Percentiles rank a stretch among this genome's conserved stretches.
These are phyloP conservation scores for Cyclotella sp. DNA, from an alignment of 108 stramenopile species.

Conservation along the genomic window DNA sequence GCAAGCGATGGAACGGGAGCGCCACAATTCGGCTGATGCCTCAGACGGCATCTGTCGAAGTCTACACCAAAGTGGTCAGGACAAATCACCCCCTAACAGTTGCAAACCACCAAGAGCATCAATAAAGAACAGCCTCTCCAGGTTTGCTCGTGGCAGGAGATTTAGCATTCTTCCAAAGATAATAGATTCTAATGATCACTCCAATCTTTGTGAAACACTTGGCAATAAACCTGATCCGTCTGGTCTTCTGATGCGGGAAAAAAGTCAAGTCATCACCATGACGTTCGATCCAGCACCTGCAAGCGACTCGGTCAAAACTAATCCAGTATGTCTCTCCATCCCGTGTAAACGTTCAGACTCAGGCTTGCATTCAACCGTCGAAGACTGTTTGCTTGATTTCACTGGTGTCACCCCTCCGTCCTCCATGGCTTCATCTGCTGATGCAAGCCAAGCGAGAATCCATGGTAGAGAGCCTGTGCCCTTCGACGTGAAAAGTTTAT, in stretches of 20 bases:
- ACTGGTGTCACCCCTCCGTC: conserved; percentile 4
- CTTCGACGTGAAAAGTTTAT: not conserved
- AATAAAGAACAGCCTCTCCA: not conserved
- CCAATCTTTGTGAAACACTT: not conserved
- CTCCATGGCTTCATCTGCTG: not conserved
- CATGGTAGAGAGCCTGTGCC: not conserved
- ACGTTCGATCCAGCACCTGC: not conserved
- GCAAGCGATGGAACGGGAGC: not conserved
- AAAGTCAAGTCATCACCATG: not conserved
- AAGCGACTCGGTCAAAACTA: not conserved
- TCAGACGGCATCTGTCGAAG: not conserved
- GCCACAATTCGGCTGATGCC: not conserved
- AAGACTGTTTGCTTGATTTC: not conserved
- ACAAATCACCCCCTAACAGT: not conserved
- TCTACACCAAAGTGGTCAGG: not conserved
- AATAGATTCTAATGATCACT: not conserved
- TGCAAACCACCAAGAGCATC: not conserved
- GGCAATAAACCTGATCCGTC: not conserved
- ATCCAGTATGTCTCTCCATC: not conserved
- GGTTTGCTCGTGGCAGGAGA: not conserved
- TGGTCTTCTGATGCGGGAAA: not conserved
- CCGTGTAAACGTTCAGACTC: not conserved
- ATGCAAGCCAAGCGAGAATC: not conserved
- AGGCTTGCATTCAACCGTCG: not conserved
- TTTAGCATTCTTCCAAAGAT: not conserved